These are phyloP conservation scores for Magnolia changhungtana DNA, from an alignment of 164 flowering plant genomes.

Conservation along the genomic window DNA sequence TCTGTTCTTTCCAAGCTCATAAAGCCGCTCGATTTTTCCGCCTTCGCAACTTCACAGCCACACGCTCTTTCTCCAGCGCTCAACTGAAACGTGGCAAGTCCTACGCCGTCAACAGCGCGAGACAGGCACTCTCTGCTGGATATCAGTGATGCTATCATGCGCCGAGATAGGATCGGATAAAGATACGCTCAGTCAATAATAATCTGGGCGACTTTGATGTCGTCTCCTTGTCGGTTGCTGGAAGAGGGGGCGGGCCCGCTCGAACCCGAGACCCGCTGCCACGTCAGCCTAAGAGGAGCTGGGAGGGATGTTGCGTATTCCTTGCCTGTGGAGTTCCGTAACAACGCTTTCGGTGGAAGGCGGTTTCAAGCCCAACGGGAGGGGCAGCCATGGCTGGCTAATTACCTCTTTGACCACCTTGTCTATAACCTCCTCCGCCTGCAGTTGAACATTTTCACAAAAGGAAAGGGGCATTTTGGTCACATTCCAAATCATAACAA, in stretches of 20 bases:
- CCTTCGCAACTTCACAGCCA: not conserved
- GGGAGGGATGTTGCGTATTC: conserved; percentile 51
- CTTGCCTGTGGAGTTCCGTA: conserved; percentile 63
- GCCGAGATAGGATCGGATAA: not conserved
- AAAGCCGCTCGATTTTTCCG: too few species aligned
- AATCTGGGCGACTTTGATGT: too few species aligned
- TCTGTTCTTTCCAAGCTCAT: too few species aligned
- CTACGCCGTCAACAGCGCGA: not conserved
- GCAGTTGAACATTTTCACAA: conserved; percentile 2
- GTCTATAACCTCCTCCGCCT: conserved; percentile 78
- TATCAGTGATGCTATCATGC: not conserved
- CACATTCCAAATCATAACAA: not conserved
- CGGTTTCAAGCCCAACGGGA: conserved; percentile 76
- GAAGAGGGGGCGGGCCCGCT: not conserved
- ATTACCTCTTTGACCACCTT: conserved; percentile 70
- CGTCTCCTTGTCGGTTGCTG: too few species aligned
- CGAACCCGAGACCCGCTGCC: not conserved
- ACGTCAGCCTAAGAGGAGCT: not conserved
- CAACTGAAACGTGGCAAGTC: not conserved
- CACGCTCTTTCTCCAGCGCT: not conserved
- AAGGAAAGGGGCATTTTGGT: not conserved
- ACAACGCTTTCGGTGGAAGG: conserved; percentile 74
- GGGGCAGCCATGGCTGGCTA: conserved; percentile 74
- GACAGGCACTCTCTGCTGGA: not conserved
- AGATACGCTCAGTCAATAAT: too few species aligned